Evolutionary conservation across 2,329 filamentous ascomycete species (phyloP).

Genomic region (Xylariaceae sp.): DNA sequence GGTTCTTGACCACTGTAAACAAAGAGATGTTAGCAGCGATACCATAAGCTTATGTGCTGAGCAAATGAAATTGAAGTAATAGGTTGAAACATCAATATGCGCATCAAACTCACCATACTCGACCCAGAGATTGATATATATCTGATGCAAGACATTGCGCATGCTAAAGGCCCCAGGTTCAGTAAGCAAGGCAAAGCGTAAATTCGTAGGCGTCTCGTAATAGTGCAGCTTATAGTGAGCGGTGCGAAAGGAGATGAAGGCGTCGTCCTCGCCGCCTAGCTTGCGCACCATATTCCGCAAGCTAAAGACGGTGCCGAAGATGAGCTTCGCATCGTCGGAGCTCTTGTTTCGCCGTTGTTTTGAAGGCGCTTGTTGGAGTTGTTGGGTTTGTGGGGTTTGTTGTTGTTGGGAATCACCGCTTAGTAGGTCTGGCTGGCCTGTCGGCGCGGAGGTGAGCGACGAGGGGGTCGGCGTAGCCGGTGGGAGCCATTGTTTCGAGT

Average conservation of each 20-base stretch:
- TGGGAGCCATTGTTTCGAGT: constrained; percentile 76
- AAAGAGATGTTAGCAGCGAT: constrained; percentile 16
- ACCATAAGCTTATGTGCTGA: background rate
- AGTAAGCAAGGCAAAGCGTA: constrained; percentile 95
- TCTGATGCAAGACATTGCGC: constrained; percentile 91
- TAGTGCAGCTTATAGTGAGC: constrained; percentile 97
- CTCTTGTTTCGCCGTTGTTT: constrained; percentile 27
- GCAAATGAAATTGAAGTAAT: background rate
- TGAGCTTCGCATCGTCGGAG: constrained; percentile 87
- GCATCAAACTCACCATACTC: constrained; percentile 69
- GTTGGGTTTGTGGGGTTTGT: constrained; percentile 13
- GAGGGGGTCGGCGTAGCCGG: constrained; percentile 40
- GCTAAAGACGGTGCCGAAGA: constrained; percentile 95
- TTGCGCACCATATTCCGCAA: constrained; percentile 95
- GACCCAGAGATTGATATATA: constrained; percentile 96
- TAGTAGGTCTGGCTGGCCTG: too few relatives aligned
- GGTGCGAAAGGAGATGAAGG: constrained; percentile 90
- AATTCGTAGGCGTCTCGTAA: constrained; percentile 93
- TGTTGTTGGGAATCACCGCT: background rate
- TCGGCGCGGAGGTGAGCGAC: constrained; percentile 36
- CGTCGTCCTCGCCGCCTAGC: constrained; percentile 87
- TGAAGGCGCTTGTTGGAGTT: constrained; percentile 12
- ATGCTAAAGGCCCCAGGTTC: constrained; percentile 86
- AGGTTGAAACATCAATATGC: background rate
- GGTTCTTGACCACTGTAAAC: constrained; percentile 61